Evolutionary conservation across 345 rosid species (phyloP).

Genomic region (Populus deltoides): DNA sequence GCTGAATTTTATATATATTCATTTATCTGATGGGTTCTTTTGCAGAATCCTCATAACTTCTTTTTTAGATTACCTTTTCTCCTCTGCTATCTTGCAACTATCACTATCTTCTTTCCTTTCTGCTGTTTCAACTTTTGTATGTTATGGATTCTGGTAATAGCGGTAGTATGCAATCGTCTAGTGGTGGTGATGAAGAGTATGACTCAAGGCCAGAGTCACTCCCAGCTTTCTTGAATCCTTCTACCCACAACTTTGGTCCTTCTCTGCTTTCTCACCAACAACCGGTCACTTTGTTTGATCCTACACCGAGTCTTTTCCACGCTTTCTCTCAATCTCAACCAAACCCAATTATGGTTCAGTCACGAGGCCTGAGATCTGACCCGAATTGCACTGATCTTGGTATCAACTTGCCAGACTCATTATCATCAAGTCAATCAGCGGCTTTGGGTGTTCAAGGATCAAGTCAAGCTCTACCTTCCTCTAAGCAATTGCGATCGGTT

Average conservation of each 20-base stretch:
- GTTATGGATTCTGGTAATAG: slow-evolving; percentile 81
- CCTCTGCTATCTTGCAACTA: slow-evolving; percentile 15
- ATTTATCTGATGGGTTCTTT: slow-evolving; percentile 18
- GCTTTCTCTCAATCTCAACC: slow-evolving; percentile 35
- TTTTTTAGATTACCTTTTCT: background rate
- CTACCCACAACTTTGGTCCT: slow-evolving; percentile 28
- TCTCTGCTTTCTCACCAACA: slow-evolving; percentile 31
- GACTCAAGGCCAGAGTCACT: slow-evolving; percentile 46
- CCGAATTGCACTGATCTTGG: slow-evolving; percentile 20
- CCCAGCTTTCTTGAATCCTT: slow-evolving; percentile 36
- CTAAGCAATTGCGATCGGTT: slow-evolving; percentile 18
- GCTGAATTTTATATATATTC: slow-evolving; percentile 11
- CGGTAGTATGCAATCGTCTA: slow-evolving; percentile 71
- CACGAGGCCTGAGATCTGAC: slow-evolving; percentile 28
- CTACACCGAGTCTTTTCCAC: slow-evolving; percentile 31
- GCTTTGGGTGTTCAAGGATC: slow-evolving; percentile 22
- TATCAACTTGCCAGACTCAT: slow-evolving; percentile 11
- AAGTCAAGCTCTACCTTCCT: slow-evolving; percentile 16
- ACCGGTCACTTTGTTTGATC: slow-evolving; percentile 33
- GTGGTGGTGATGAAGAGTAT: slow-evolving; percentile 64
- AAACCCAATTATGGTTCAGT: slow-evolving; percentile 22
- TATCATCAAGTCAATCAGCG: slow-evolving; percentile 19
- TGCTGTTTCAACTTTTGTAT: background rate
- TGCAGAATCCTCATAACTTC: slow-evolving; percentile 9
- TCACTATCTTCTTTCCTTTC: slow-evolving; percentile 9